Evolutionary conservation across 495 filamentous ascomycete genomes (phyloP).

Genomic region (Pyronema omphalodes): DNA sequence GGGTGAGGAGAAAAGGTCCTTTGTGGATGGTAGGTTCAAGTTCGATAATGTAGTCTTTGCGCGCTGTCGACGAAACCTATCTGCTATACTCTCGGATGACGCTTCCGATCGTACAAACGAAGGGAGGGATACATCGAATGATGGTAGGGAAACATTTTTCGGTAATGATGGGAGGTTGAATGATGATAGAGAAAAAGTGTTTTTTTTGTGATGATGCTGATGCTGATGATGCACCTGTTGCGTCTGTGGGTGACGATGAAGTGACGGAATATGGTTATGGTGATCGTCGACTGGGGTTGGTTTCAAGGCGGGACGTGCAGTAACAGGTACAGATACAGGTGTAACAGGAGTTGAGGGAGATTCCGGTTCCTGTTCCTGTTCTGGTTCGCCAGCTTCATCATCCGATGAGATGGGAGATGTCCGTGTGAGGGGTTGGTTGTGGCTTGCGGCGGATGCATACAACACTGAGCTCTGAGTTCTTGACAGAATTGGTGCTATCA

Average conservation of each 20-base stretch:
- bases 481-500: constrained; percentile 19
- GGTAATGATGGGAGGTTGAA: neutral
- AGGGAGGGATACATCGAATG: neutral
- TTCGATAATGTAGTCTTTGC: neutral
- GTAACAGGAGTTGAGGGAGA: neutral
- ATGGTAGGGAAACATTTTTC: neutral
- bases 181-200: constrained; percentile 2
- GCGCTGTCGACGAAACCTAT: neutral
- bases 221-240: neutral
- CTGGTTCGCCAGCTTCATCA: neutral
- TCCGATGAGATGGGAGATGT: neutral
- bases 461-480: constrained; percentile 11
- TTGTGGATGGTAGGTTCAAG: neutral
- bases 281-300: too few species aligned
- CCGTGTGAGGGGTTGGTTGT: neutral
- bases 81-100: neutral
- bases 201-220: neutral
- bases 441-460: constrained; percentile 3
- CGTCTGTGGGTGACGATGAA: too few species aligned
- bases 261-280: too few species aligned
- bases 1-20: neutral
- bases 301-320: too few species aligned
- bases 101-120: neutral
- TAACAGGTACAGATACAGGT: too few species aligned
- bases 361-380: neutral